Conservation (phyloP, 768 basidiomycete genomes). For the Leccinum obscurum region DNA sequence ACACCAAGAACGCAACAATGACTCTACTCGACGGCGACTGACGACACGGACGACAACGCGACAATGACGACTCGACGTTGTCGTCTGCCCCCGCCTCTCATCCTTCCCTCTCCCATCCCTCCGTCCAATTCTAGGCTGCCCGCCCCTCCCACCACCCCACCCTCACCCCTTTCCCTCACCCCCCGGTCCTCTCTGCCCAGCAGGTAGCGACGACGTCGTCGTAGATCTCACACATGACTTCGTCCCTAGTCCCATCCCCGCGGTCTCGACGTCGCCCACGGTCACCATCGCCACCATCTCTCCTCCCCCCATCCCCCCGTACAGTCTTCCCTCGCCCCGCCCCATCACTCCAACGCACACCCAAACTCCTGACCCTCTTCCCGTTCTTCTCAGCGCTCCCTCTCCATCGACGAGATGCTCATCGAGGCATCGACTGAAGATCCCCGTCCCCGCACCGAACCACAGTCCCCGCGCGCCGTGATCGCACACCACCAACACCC, state of each 20-base stretch:
- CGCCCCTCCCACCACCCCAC: too few relatives aligned
- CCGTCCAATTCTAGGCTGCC: too few relatives aligned
- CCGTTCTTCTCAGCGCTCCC: constrained; percentile 36
- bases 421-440: constrained; percentile 45
- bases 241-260: constrained; percentile 17
- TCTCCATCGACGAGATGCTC: constrained; percentile 49
- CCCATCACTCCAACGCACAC: constrained; percentile 18
- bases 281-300: constrained; percentile 6
- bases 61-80: too few relatives aligned
- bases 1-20: too few relatives aligned
- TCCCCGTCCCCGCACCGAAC: constrained; percentile 33
- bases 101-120: too few relatives aligned
- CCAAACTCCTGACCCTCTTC: constrained; percentile 33
- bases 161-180: too few relatives aligned
- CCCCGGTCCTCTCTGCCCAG: too few relatives aligned
- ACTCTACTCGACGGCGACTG: too few relatives aligned
- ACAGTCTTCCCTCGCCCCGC: constrained; percentile 10
- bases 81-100: too few relatives aligned
- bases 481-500: constrained; percentile 35
- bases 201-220: too few relatives aligned
- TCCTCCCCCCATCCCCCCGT: constrained; percentile 7
- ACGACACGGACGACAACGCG: too few relatives aligned
- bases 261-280: constrained; percentile 18
- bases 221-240: constrained; percentile 11
- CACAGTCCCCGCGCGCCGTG: constrained; percentile 31